Conservation (phyloP, 257 asterid genomes). For the Catharanthus roseus region DNA sequence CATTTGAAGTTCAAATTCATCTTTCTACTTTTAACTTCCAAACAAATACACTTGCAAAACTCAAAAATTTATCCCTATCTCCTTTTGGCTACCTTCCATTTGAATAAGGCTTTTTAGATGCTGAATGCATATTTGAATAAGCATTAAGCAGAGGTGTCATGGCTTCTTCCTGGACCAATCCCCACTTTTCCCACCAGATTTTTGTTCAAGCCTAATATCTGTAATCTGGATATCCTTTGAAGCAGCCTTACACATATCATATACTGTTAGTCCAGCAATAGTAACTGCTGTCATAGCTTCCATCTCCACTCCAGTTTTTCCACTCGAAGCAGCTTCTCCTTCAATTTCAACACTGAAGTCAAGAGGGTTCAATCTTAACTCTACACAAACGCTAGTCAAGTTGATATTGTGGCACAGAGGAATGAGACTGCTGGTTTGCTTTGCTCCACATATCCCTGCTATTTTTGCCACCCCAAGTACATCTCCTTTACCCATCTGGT, state of each 20-base stretch:
- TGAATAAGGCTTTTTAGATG: too few relatives aligned
- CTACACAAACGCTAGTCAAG: constrained; percentile 52
- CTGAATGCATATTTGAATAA: too few relatives aligned
- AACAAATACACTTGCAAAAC: too few relatives aligned
- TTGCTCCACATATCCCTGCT: constrained; percentile 74
- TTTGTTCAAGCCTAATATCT: constrained; percentile 53
- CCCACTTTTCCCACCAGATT: constrained; percentile 83
- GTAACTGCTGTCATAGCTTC: constrained; percentile 79
- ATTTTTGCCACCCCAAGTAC: constrained; percentile 75
- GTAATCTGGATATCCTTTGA: constrained; percentile 64
- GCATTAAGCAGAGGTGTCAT: background rate
- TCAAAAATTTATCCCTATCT: too few relatives aligned
- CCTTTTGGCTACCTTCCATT: too few relatives aligned
- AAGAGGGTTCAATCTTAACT: constrained; percentile 40
- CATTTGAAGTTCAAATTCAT: too few relatives aligned
- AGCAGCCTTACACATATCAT: constrained; percentile 89
- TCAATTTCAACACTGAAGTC: constrained; percentile 55
- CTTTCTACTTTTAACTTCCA: too few relatives aligned
- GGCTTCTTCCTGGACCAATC: constrained; percentile 60
- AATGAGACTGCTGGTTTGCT: constrained; percentile 73
- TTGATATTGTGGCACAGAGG: constrained; percentile 77
- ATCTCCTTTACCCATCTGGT: constrained; percentile 75
- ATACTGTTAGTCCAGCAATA: constrained; percentile 73
- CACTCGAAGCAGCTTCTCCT: constrained; percentile 51
- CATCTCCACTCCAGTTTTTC: constrained; percentile 92